Percentiles rank a stretch among this genome's conserved stretches.
phyloP scores from a whole-genome alignment of 768 basidiomycete species.

The Tubosaeta sp. region DNA sequence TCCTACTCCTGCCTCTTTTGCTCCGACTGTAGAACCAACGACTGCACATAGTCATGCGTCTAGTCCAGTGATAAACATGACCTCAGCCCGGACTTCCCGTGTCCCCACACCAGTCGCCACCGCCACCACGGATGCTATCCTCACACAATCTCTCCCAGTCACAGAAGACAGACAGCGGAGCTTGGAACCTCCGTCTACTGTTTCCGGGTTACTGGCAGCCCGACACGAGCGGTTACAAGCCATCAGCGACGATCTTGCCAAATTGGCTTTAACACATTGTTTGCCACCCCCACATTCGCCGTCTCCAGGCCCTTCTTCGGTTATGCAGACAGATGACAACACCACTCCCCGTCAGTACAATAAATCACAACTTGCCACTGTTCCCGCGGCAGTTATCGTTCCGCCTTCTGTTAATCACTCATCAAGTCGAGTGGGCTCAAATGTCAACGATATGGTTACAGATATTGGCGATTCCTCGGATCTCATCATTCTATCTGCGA shows the following conservation, averaged over 20 bases:
- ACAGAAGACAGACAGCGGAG: background rate
- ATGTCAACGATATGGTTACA: background rate
- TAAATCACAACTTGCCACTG: background rate
- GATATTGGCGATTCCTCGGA: background rate
- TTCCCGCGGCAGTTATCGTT: constrained; percentile 1
- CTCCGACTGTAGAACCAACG: background rate
- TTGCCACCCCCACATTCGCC: constrained; percentile 7
- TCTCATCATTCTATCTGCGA: background rate
- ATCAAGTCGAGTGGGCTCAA: background rate
- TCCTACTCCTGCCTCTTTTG: constrained; percentile 9
- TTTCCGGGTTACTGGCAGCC: constrained; percentile 5
- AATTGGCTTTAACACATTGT: constrained; percentile 4
- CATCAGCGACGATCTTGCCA: constrained; percentile 11
- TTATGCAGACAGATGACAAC: background rate
- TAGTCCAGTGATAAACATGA: background rate
- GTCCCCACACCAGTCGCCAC: background rate
- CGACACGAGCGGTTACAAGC: constrained; percentile 14
- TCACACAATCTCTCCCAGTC: background rate
- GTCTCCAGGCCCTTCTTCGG: constrained; percentile 1
- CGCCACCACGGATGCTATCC: background rate
- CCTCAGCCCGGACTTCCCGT: background rate
- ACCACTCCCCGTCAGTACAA: background rate
- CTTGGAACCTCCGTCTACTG: background rate
- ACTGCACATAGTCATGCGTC: background rate
- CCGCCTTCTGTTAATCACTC: constrained; percentile 9